Conservation (phyloP, 2,329 filamentous ascomycete species). For the Beauveria caledonica region DNA sequence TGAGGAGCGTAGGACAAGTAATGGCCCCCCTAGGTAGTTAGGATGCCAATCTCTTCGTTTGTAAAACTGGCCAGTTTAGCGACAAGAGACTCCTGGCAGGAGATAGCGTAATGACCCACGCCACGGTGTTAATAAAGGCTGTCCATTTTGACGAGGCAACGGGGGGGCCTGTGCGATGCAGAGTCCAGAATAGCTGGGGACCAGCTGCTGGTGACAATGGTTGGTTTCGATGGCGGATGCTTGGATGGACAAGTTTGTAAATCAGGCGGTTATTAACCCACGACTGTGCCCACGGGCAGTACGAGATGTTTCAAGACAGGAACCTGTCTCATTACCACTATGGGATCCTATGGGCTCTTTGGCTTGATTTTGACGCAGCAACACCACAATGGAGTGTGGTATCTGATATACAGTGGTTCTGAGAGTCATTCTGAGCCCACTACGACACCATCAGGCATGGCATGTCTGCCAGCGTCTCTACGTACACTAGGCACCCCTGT, state of each 20-base stretch:
- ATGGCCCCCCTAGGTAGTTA: too few species aligned
- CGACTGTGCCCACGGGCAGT: slow-evolving; percentile 57
- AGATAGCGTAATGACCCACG: slow-evolving; percentile 81
- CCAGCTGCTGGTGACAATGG: slow-evolving; percentile 61
- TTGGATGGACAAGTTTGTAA: slow-evolving; percentile 75
- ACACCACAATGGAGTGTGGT: not conserved
- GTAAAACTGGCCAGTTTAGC: slow-evolving; percentile 77
- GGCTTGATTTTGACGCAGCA: slow-evolving; percentile 36
- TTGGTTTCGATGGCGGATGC: slow-evolving; percentile 81
- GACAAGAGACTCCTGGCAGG: slow-evolving; percentile 60
- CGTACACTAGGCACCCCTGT: not conserved
- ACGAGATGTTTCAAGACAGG: slow-evolving; percentile 59
- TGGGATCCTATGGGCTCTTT: slow-evolving; percentile 78
- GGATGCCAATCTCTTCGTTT: slow-evolving; percentile 80
- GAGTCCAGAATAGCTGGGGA: slow-evolving; percentile 84
- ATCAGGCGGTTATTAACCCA: slow-evolving; percentile 78
- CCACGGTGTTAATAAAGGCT: slow-evolving; percentile 85
- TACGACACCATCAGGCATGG: not conserved
- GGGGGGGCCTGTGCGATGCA: slow-evolving; percentile 64
- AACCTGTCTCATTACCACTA: slow-evolving; percentile 62
- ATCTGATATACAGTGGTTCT: not conserved
- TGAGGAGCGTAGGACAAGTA: too few species aligned
- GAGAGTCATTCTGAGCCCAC: not conserved
- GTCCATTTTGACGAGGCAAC: slow-evolving; percentile 63
- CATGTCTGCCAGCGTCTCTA: not conserved